Conservation (phyloP, 2,329 filamentous ascomycete genomes). For the Penicillium sp. region DNA sequence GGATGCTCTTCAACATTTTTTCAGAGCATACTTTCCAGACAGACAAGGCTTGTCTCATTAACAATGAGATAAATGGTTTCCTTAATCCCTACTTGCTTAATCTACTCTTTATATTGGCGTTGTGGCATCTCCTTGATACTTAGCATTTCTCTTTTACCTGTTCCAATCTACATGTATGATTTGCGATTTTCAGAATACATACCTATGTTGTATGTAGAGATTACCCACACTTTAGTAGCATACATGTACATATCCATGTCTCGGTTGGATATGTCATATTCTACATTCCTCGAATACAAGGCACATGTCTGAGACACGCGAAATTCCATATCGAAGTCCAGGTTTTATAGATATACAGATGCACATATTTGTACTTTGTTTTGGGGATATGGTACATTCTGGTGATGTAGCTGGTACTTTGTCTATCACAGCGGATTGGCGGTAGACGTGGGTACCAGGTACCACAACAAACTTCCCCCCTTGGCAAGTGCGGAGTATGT, state of each 20-base stretch:
- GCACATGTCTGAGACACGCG: conserved; percentile 18
- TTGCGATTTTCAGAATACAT: not conserved
- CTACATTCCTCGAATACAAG: not conserved
- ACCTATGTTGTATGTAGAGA: not conserved
- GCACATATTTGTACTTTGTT: conserved; percentile 5
- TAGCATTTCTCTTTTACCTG: conserved; percentile 11
- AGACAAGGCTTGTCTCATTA: conserved; percentile 6
- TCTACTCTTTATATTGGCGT: conserved; percentile 15
- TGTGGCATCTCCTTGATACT: conserved; percentile 21
- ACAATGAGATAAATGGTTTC: conserved; percentile 10
- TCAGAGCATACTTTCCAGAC: not conserved
- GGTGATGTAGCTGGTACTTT: conserved; percentile 10
- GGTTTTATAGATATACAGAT: not conserved
- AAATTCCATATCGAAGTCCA: conserved; percentile 4
- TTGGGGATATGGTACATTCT: conserved; percentile 5
- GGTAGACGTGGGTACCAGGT: conserved; percentile 6
- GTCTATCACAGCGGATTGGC: not conserved
- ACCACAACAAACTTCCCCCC: conserved; percentile 27
- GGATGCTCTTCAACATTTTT: not conserved
- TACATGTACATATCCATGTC: not conserved
- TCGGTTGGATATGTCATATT: not conserved
- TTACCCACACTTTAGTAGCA: not conserved
- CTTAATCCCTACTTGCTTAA: conserved; percentile 19
- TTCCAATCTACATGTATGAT: not conserved
- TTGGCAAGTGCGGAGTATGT: conserved; percentile 26